Evolutionary conservation across 345 rosid species (phyloP), one percentile per base, ranked within the genome.

Genomic region (Boechera divaricarpa): DNA sequence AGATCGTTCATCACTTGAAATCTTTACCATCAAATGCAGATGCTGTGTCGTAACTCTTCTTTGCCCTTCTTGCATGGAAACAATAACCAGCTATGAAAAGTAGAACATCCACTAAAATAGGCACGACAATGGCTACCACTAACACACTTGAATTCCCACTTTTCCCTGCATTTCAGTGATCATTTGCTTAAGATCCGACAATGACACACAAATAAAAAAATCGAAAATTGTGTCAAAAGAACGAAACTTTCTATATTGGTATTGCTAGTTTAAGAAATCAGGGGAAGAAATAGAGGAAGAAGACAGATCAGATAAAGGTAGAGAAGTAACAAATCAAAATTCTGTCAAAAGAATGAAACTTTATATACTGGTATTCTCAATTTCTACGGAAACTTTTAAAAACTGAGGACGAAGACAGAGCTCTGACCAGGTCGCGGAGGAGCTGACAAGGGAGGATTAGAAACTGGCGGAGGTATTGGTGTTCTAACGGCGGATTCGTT

Each of bases 101-200:
- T 53, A 76, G 42, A 39, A 59, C n/a, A 66, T 47, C 36, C 1
- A 73, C 79, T 51, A 59, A 28, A 67, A 79, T 28, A 42, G 83
- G 48, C 28, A 67, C 81, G 38, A 70, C 84, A 70, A 85, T 77
- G 51, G 90, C 83, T 0, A 87, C 36, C 28, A 80, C 84, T 29
- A 61, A 39, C 32, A 63, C 38, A 2, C 16, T 36, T 56, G 87
- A 66, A 31, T 60, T 39, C 15, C 65, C 39, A 47, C 75, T 31
- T 74, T 75, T 68, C 10, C 81, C 89, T 84, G 85, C 64, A 12
- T 38, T 63, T 1, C 51, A 77, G 28, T 45, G 9, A 69, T 10
- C 52, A 63, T 45, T 65, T 18, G 4, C 44, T 28, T 38, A 51
- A 58, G 18, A 62, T 39, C 75, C 51, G 49, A 15, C 1, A 6